Conservation (phyloP, 1,284 basidiomycete species). For the Tilletia horrida region DNA sequence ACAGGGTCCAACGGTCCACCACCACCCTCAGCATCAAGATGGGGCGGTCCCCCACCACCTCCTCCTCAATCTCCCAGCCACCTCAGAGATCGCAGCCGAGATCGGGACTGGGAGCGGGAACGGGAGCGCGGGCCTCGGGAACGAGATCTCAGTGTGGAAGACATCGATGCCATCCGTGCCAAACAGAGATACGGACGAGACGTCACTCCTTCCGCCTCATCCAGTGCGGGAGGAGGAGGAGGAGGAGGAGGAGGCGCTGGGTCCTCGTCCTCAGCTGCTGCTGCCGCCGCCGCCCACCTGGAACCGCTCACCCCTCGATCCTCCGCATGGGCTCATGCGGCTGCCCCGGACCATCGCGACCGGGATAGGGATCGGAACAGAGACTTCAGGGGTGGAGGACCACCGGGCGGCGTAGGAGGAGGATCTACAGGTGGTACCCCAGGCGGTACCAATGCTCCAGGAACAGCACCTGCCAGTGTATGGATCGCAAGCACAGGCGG, state of each 20-base stretch:
- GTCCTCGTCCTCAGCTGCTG: neutral
- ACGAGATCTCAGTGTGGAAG: constrained; percentile 16
- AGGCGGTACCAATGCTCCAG: no score
- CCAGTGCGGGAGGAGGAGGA: neutral
- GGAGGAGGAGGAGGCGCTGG: no score
- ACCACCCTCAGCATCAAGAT: neutral
- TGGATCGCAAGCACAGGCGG: no score
- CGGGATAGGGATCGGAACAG: no score
- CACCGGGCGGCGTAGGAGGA: no score
- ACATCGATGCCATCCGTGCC: constrained; percentile 28
- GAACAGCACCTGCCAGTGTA: no score
- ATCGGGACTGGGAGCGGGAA: constrained; percentile 14
- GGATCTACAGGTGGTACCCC: no score
- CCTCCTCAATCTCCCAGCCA: constrained; percentile 1
- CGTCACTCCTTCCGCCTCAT: neutral
- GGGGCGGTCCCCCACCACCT: neutral
- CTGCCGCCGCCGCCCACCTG: neutral
- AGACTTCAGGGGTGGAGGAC: no score
- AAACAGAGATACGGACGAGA: constrained; percentile 24
- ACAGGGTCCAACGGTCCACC: constrained; percentile 8
- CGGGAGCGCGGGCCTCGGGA: neutral
- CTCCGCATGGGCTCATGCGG: no score
- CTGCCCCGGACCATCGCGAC: no score
- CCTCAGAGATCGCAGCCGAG: constrained; percentile 22
- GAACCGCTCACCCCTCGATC: no score